A percentile compares a stretch with the other conserved stretches of the same genome.
Conservation (phyloP, 371 early-diverging fungal genomes). For the Umbelopsis sp. region DNA sequence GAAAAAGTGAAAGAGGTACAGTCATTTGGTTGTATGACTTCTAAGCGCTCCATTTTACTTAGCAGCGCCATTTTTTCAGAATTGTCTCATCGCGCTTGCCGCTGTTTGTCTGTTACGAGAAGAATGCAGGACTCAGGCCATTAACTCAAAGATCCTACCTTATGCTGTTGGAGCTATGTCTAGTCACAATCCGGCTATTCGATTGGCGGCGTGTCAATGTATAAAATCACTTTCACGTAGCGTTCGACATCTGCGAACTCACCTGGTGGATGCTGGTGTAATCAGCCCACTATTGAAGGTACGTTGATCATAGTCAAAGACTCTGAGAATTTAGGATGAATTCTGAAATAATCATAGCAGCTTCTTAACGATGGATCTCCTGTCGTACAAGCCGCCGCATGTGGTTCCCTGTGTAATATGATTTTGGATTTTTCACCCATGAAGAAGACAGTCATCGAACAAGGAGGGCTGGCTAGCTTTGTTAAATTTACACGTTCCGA, state of each 20-base stretch:
- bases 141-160: slow-evolving; percentile 80
- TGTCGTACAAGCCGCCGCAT: slow-evolving; percentile 75
- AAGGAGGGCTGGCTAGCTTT: slow-evolving; percentile 75
- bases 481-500: slow-evolving; percentile 63
- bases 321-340: background rate
- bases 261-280: slow-evolving; percentile 82
- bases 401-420: slow-evolving; percentile 85
- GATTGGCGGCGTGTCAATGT: slow-evolving; percentile 84
- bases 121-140: slow-evolving; percentile 83
- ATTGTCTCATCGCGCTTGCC: slow-evolving; percentile 75
- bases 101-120: slow-evolving; percentile 76
- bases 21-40: background rate
- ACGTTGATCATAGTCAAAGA: slow-evolving; percentile 13
- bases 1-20: slow-evolving; percentile 71
- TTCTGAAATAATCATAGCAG: slow-evolving; percentile 25
- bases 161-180: slow-evolving; percentile 73
- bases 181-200: slow-evolving; percentile 60
- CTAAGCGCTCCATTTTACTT: background rate
- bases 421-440: slow-evolving; percentile 89
- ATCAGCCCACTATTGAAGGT: slow-evolving; percentile 74
- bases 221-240: slow-evolving; percentile 78
- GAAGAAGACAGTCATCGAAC: slow-evolving; percentile 80
- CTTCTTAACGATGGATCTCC: slow-evolving; percentile 68
- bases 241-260: slow-evolving; percentile 80
- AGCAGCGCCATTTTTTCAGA: slow-evolving; percentile 37